These are phyloP conservation scores for Capsella bursapastoris DNA, from an alignment of 345 rosid genomes.

Conservation along the genomic window DNA sequence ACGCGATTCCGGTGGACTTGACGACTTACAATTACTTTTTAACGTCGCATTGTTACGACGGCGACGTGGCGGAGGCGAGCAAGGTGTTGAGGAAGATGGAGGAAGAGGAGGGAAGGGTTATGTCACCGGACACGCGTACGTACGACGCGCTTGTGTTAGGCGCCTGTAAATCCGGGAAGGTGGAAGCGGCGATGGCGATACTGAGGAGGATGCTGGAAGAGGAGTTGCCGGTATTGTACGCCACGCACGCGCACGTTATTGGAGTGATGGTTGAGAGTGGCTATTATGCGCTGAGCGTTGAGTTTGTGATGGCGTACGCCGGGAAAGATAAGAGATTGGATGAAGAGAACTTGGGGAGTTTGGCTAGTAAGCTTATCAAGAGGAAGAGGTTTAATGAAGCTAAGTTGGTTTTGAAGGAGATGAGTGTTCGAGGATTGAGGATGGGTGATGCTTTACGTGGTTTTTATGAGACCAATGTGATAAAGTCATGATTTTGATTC, in stretches of 20 bases:
- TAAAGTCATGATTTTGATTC: constrained; percentile 6
- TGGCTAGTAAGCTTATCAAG: constrained; percentile 57
- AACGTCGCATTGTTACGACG: constrained; percentile 50
- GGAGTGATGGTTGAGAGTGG: constrained; percentile 49
- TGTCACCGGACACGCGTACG: constrained; percentile 56
- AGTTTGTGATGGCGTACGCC: constrained; percentile 56
- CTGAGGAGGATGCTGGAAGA: constrained; percentile 71
- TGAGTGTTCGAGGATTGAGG: constrained; percentile 51
- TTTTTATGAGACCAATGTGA: constrained; percentile 6
- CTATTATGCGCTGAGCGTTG: constrained; percentile 52
- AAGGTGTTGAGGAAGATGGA: constrained; percentile 58
- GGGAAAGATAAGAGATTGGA: constrained; percentile 60
- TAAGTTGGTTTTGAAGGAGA: constrained; percentile 55
- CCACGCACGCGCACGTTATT: constrained; percentile 61
- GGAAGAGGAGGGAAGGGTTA: constrained; percentile 54
- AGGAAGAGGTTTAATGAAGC: constrained; percentile 52
- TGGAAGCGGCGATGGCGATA: constrained; percentile 62
- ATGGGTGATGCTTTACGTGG: constrained; percentile 45
- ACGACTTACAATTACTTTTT: constrained; percentile 62
- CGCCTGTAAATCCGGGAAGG: constrained; percentile 60
- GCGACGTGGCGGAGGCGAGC: constrained; percentile 52
- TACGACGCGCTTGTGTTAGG: constrained; percentile 79
- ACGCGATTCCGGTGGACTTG: constrained; percentile 49
- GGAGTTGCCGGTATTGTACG: constrained; percentile 52
- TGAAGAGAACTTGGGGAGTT: constrained; percentile 55